Evolutionary conservation across 2,329 filamentous ascomycete species (phyloP).

Genomic region (Aspergillus sojae): DNA sequence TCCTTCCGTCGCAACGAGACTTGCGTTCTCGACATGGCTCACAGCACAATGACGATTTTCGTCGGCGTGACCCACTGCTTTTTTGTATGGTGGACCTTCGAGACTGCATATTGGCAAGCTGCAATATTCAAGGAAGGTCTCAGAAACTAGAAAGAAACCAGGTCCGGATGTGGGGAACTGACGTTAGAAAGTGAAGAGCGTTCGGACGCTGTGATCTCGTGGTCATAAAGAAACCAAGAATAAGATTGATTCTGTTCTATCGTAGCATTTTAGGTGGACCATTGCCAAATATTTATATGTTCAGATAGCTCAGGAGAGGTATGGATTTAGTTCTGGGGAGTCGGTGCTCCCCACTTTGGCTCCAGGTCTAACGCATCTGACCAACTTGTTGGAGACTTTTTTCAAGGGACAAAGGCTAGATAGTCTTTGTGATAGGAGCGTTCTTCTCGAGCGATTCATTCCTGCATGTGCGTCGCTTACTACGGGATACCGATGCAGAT

Average conservation of each 20-base stretch:
- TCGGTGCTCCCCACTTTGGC: neutral
- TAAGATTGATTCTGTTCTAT: neutral
- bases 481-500: neutral
- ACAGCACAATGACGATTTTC: constrained; percentile 5
- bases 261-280: neutral
- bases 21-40: constrained; percentile 8
- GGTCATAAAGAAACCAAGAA: neutral
- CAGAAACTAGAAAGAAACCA: neutral
- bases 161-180: neutral
- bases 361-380: neutral
- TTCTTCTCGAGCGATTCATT: neutral
- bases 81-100: neutral
- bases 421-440: neutral
- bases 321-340: neutral
- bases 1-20: constrained; percentile 20
- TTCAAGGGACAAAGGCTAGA: neutral
- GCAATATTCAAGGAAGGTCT: too few relatives aligned
- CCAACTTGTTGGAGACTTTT: neutral
- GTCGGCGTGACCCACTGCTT: neutral
- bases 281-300: neutral
- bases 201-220: neutral
- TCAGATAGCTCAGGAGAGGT: neutral
- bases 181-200: neutral
- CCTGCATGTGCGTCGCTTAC: neutral
- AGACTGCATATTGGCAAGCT: neutral